These are phyloP conservation scores for Myxozyma kluyveri DNA, from an alignment of 805 yeast genomes.

Conservation along the genomic window DNA sequence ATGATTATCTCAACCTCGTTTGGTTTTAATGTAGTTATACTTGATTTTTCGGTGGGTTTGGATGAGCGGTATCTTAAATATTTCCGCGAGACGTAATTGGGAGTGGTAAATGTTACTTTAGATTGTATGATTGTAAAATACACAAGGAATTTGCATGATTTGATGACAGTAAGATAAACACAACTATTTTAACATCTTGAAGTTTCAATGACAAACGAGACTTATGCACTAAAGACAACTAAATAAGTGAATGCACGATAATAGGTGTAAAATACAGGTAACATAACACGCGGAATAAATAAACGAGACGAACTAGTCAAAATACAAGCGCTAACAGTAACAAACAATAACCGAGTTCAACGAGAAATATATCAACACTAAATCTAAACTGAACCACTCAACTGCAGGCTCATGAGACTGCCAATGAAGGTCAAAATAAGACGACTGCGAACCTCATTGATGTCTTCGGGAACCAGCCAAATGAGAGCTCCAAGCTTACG, in stretches of 20 bases:
- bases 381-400: slow-evolving; percentile 7
- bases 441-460: slow-evolving; percentile 91
- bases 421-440: slow-evolving; percentile 93
- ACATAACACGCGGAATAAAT: neutral
- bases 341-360: too few relatives aligned
- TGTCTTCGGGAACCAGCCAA: slow-evolving; percentile 99
- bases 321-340: neutral
- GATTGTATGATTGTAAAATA: too few relatives aligned
- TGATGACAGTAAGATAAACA: neutral
- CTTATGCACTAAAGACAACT: neutral
- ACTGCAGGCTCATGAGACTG: slow-evolving; percentile 74
- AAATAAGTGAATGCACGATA: neutral
- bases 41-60: slow-evolving; percentile 37
- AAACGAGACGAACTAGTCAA: neutral
- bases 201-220: neutral
- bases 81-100: slow-evolving; percentile 3
- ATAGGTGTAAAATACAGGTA: neutral
- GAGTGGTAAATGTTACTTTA: too few relatives aligned
- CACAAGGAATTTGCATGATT: neutral
- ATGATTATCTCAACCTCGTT: slow-evolving; percentile 39
- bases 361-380: neutral
- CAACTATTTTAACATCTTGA: too few relatives aligned
- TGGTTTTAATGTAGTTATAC: slow-evolving; percentile 36
- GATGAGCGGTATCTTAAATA: slow-evolving; percentile 24
- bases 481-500: slow-evolving; percentile 96